Conservation (phyloP, 2,329 filamentous ascomycete genomes). For the Capronia americana region DNA sequence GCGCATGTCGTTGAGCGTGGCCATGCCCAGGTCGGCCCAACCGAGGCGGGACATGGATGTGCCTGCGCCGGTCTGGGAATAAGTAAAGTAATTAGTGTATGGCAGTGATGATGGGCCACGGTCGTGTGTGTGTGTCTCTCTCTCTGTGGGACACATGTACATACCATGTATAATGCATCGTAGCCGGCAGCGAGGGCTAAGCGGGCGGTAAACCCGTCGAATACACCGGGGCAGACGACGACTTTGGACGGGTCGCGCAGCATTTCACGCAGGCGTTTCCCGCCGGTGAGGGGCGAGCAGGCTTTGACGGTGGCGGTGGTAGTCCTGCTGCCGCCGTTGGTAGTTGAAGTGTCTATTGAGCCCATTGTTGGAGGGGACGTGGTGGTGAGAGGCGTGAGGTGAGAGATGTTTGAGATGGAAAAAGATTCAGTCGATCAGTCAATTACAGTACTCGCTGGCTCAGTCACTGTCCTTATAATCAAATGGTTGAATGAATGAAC, state of each 20-base stretch:
- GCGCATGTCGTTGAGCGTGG: conserved; percentile 60
- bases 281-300: conserved; percentile 32
- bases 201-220: conserved; percentile 58
- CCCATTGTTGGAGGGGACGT: background rate
- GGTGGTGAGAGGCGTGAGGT: background rate
- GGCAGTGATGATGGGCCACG: background rate
- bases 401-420: background rate
- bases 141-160: too few species aligned
- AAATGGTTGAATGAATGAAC: too few species aligned
- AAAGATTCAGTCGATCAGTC: background rate
- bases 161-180: conserved; percentile 57
- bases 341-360: conserved; percentile 3
- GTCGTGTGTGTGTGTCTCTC: background rate
- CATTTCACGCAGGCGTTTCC: conserved; percentile 42
- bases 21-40: conserved; percentile 58
- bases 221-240: conserved; percentile 58
- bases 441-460: background rate
- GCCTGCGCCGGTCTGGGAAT: conserved; percentile 42
- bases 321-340: background rate
- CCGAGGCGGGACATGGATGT: conserved; percentile 57
- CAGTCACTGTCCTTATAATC: background rate
- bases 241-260: conserved; percentile 47
- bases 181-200: conserved; percentile 58
- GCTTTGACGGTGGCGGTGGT: conserved; percentile 10
- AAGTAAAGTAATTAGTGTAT: background rate